Evolutionary conservation across 257 asterid species (phyloP), one percentile per base, ranked within the genome.

Genomic region (Nicotiana tomentosiformis): DNA sequence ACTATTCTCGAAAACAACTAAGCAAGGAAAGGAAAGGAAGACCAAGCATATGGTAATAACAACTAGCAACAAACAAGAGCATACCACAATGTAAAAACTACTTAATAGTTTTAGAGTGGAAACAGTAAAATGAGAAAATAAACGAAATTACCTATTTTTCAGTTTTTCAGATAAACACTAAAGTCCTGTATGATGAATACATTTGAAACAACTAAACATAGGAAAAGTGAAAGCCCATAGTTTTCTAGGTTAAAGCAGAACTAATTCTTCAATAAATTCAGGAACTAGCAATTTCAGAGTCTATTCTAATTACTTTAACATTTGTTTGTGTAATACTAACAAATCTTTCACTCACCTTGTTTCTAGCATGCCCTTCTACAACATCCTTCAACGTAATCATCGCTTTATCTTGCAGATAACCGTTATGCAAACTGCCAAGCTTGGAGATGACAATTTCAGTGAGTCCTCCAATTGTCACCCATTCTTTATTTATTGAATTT

Each of bases 391-490:
- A 85, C 26, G 86, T 86, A 69, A 66, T 83, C 85, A 89, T 65
- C 20, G 86, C 65, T 26, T 82, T 85, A 79, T 15, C 77, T 80
- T 66, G 87, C 78, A 84, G 85, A 83, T 70, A 89, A 58, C 79
- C 77, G 29, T 33, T 67, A 39, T 10, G 76, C 55, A 10, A 62
- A 74, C 72, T 67, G 23, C 84, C 89, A 72, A 89, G 85, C 85
- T 87, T 46, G 5, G 84, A 57, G 69, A 88, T 86, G 37, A 82
- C 85, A 67, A 84, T 76, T 33, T 84, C 83, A 4, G 91, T 89
- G 20, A 90, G 70, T 29, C 95, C 94, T 18, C 87, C 91, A n/a
- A 89, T 89, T 11, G 93, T 88, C 77, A 89, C 85, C 96, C 96
- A 92, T 8, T 92, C 96, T 86, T 83, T 89, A 80, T 85, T 92